A percentile compares a stretch with the other conserved stretches of the same genome.
phyloP scores from a whole-genome alignment of 352 stramenopile genomes.

The Pythium sukuiense region DNA sequence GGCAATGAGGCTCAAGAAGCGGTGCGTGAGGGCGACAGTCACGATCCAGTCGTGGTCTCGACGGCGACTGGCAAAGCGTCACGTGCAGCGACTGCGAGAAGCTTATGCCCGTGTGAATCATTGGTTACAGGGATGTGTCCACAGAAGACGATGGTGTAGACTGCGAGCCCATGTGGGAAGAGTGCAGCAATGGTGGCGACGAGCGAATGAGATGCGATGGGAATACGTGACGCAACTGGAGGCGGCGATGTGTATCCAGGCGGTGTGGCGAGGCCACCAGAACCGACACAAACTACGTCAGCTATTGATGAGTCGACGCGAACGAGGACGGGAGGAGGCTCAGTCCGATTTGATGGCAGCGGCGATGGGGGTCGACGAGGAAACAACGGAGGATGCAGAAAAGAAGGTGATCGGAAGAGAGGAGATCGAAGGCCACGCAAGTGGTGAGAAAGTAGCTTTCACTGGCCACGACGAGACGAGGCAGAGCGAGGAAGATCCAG shows the following conservation, averaged over 20 bases:
- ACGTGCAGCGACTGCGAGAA: conserved; percentile 11
- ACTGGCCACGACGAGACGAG: background rate
- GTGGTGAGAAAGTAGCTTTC: background rate
- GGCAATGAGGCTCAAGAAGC: conserved; percentile 3
- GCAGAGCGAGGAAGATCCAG: background rate
- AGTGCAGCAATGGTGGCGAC: conserved; percentile 59
- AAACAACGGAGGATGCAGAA: background rate
- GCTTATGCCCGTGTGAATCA: conserved; percentile 19
- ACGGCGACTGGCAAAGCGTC: conserved; percentile 17
- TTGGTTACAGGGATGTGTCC: conserved; percentile 28
- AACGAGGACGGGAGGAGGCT: background rate
- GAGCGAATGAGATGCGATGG: conserved; percentile 18
- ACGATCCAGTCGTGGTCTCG: conserved; percentile 48
- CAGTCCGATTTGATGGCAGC: background rate
- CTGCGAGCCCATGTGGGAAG: conserved; percentile 3
- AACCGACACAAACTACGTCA: conserved; percentile 4
- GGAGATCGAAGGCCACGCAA: background rate
- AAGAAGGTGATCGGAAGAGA: background rate
- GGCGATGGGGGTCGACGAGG: background rate
- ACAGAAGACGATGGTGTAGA: conserved; percentile 22
- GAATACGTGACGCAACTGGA: conserved; percentile 33
- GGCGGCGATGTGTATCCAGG: conserved; percentile 50
- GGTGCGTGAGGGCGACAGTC: conserved; percentile 12
- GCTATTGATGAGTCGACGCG: background rate
- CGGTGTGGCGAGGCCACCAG: conserved; percentile 35